Evolutionary conservation across 1,284 basidiomycete genomes (phyloP), one percentile per base, ranked within the genome.

Genomic region (Rhodotorula sp.): DNA sequence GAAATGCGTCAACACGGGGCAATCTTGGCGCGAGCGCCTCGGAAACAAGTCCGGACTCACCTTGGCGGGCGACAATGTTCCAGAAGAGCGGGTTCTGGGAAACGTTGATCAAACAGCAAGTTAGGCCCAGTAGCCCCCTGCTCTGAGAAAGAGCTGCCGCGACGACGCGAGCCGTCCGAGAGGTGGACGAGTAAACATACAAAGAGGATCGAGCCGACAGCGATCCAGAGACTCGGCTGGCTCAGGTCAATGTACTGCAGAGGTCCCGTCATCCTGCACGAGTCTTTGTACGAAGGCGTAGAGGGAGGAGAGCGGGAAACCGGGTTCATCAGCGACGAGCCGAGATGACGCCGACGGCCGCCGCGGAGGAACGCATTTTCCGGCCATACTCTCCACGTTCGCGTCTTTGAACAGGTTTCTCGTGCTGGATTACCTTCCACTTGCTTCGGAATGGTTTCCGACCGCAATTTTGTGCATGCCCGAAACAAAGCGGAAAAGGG

Each of bases 61-160:
- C 95, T 83, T 95, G 93, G 69, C 89, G 88, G 37, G 95, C 95
- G 48, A 95, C 88, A 71, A 94, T 88, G 82, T 98, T 98, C 95
- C 95, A 98, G 76, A 91, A 95, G 3, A 88, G 87, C 0, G 95
- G 95, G 79, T 97, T 97, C 84, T n/a, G n/a, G n/a, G n/a, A n/a
- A n/a, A n/a, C n/a, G n/a, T n/a, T n/a, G n/a, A n/a, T n/a, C n/a
- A n/a, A n/a, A n/a, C n/a, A n/a, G n/a, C n/a, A n/a, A 48, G 37
- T 42, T 12, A 42, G 37, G 48, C 14, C 1, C 17, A 6, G 15
- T 26, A 24, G 29, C 24, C 24, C 20, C 29, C 54, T 29, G 26
- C 18, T 2, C 1, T 33, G 15, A 29, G 54, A 15, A 22, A 45
- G 30, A 22, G 26, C 14, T 46, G 26, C 42, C 15, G 48, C 8